Conservation (phyloP, 1,284 basidiomycete genomes). For the Takashimella koratensis region DNA sequence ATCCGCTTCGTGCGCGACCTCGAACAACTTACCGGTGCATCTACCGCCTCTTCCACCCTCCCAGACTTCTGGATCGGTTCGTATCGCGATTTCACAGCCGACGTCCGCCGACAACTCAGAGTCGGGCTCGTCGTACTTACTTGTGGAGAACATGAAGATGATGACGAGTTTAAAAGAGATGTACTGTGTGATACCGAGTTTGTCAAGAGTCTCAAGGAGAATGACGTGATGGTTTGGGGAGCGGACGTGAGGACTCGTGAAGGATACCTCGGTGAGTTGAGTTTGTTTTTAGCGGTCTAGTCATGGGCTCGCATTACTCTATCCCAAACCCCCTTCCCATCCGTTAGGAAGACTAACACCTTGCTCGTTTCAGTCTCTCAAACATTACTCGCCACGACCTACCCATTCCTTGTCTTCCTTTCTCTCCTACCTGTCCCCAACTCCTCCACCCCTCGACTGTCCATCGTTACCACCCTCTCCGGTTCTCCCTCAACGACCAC, state of each 20-base stretch:
- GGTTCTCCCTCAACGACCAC: conserved; percentile 63
- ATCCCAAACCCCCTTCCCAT: too few relatives aligned
- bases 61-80: conserved; percentile 75
- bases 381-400: conserved; percentile 83
- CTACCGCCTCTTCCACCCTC: conserved; percentile 45
- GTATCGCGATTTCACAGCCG: conserved; percentile 75
- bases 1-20: conserved; percentile 39
- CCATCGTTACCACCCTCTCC: conserved; percentile 76
- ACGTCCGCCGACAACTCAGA: conserved; percentile 66
- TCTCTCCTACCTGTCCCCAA: conserved; percentile 66
- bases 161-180: conserved; percentile 77
- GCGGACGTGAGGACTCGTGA: conserved; percentile 76
- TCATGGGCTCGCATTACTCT: not conserved
- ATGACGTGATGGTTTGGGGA: conserved; percentile 76
- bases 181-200: conserved; percentile 72
- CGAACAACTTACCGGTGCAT: conserved; percentile 34
- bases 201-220: conserved; percentile 62
- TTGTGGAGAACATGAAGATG: conserved; percentile 85
- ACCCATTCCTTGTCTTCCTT: conserved; percentile 86
- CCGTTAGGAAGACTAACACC: too few relatives aligned
- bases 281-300: not conserved
- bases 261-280: conserved; percentile 69
- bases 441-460: conserved; percentile 57
- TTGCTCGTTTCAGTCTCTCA: conserved; percentile 62
- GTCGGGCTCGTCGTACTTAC: conserved; percentile 81